A percentile compares a stretch with the other conserved stretches of the same genome.
Evolutionary conservation across 2,329 filamentous ascomycete species (phyloP).

Genomic region (Hypomyces perniciosus): DNA sequence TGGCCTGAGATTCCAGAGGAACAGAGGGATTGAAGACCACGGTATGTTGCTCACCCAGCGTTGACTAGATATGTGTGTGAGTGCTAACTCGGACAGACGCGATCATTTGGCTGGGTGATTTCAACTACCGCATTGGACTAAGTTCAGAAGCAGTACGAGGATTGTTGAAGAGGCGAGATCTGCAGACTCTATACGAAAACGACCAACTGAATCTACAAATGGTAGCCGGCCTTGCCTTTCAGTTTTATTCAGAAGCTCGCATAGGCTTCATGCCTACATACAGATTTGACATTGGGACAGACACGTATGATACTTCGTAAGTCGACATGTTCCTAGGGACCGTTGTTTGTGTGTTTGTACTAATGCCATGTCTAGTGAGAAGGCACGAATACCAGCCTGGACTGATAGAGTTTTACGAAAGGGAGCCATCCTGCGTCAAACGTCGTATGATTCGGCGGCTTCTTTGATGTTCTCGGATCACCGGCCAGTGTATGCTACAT

Average conservation of each 20-base stretch:
- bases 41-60: constrained; percentile 38
- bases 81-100: constrained; percentile 41
- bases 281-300: constrained; percentile 85
- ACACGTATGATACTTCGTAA: constrained; percentile 86
- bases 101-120: constrained; percentile 93
- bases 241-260: constrained; percentile 81
- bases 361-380: constrained; percentile 55
- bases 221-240: constrained; percentile 85
- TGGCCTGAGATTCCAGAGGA: constrained; percentile 84
- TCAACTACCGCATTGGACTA: constrained; percentile 94
- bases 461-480: constrained; percentile 89
- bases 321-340: constrained; percentile 22
- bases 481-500: constrained; percentile 86
- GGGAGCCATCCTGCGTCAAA: constrained; percentile 74
- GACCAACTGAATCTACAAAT: constrained; percentile 97
- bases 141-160: constrained; percentile 70
- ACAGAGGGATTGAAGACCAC: constrained; percentile 86
- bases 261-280: constrained; percentile 92
- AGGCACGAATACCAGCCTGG: constrained; percentile 92
- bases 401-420: constrained; percentile 89
- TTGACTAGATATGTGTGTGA: neutral
- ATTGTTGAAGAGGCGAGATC: constrained; percentile 64
- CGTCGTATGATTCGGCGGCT: constrained; percentile 75
- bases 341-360: neutral
- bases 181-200: constrained; percentile 80